phyloP scores from a whole-genome alignment of 2,329 filamentous ascomycete genomes.

The Aureobasidium pullulans region DNA sequence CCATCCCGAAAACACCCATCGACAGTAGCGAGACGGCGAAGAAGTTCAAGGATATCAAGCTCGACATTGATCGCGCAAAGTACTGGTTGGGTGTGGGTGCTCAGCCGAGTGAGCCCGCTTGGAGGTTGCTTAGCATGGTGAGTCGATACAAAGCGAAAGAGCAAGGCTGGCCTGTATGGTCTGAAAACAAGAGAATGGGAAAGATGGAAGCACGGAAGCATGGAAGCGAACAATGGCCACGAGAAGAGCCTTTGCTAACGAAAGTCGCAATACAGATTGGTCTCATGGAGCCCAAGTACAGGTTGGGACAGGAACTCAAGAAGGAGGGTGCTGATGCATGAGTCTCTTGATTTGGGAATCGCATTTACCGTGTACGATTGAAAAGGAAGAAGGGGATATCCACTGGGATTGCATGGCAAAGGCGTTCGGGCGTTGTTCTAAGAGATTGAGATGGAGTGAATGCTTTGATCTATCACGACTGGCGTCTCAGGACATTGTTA shows the following conservation, averaged over 20 bases:
- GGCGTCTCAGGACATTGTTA: neutral
- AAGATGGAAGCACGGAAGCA: neutral
- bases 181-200: neutral
- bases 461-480: neutral
- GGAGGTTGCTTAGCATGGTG: conserved; percentile 80
- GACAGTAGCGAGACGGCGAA: conserved; percentile 28
- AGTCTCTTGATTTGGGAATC: neutral
- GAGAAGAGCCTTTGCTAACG: conserved; percentile 3
- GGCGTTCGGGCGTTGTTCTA: conserved; percentile 9
- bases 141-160: conserved; percentile 17
- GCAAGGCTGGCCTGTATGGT: no score
- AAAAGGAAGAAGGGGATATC: neutral
- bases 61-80: conserved; percentile 72
- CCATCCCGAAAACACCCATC: conserved; percentile 45
- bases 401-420: conserved; percentile 11
- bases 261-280: conserved; percentile 28
- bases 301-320: conserved; percentile 4
- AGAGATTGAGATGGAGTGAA: neutral
- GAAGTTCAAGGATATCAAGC: conserved; percentile 85
- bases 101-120: conserved; percentile 84
- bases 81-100: conserved; percentile 98
- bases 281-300: conserved; percentile 34
- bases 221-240: neutral
- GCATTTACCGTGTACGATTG: neutral
- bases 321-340: neutral